Conservation (phyloP, 306 rosid genomes). For the Canavalia gladiata region DNA sequence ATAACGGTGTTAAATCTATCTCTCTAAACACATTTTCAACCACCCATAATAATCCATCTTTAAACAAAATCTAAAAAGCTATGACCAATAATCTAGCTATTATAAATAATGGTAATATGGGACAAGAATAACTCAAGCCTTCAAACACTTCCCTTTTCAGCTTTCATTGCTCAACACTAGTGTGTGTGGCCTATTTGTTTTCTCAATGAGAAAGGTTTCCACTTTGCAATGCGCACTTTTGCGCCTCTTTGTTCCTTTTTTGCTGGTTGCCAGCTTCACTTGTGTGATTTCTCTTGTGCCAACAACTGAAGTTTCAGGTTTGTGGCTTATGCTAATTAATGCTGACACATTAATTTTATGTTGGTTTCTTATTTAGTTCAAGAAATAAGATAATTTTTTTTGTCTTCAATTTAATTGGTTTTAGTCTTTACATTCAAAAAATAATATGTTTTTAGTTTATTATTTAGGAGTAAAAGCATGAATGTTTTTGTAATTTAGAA, state of each 20-base stretch:
- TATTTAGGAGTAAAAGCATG: no score
- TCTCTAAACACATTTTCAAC: no score
- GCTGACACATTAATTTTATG: not conserved
- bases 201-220: conserved; percentile 15
- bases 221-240: not conserved
- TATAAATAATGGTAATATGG: no score
- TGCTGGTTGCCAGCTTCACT: conserved; percentile 8
- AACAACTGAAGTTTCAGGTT: conserved; percentile 34
- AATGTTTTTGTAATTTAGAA: no score
- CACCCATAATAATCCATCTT: no score
- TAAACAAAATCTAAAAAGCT: no score
- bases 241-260: conserved; percentile 25
- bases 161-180: not conserved
- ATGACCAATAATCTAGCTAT: no score
- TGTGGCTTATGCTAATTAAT: not conserved
- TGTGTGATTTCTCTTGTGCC: not conserved
- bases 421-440: no score
- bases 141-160: not conserved
- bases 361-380: not conserved
- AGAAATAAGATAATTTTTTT: not conserved
- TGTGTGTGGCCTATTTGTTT: not conserved
- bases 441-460: no score
- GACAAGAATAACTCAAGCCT: no score
- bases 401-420: not conserved
- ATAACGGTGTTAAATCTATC: no score